phyloP scores from a whole-genome alignment of 495 filamentous ascomycete genomes.

The Daldinia caldariorum region DNA sequence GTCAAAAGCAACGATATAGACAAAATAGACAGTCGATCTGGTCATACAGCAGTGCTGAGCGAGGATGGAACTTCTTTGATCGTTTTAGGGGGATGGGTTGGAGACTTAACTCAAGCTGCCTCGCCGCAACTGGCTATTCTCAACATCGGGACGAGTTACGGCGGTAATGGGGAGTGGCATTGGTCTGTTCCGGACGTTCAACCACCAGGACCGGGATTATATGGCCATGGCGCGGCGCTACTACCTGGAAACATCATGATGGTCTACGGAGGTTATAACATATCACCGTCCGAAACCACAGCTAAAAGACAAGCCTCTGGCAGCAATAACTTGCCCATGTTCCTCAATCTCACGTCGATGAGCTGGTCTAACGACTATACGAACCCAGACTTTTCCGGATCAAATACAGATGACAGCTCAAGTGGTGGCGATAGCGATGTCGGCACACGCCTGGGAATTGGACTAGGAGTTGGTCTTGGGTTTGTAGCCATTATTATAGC shows the following conservation, averaged over 20 bases:
- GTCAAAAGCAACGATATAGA: conserved; percentile 38
- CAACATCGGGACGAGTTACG: conserved; percentile 74
- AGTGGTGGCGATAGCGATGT: conserved; percentile 35
- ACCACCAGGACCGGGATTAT: conserved; percentile 68
- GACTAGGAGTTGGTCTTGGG: conserved; percentile 78
- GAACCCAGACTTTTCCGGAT: conserved; percentile 56
- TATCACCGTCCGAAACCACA: conserved; percentile 60
- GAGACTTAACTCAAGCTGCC: conserved; percentile 76
- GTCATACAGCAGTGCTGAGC: conserved; percentile 83
- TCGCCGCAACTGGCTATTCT: conserved; percentile 82
- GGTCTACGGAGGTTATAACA: conserved; percentile 82
- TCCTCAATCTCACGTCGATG: conserved; percentile 82
- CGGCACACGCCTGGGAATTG: conserved; percentile 67
- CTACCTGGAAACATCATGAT: conserved; percentile 91
- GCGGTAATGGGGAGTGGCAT: conserved; percentile 72
- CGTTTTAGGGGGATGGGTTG: conserved; percentile 91
- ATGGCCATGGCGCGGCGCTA: conserved; percentile 85
- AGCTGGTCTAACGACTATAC: conserved; percentile 76
- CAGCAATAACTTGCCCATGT: conserved; percentile 62
- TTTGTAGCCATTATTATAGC: conserved; percentile 63
- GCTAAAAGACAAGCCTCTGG: conserved; percentile 46
- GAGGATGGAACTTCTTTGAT: conserved; percentile 78
- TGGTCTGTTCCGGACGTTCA: conserved; percentile 72
- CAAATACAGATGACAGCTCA: conserved; percentile 16
- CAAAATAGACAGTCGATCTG: conserved; percentile 78